Evolutionary conservation across 345 rosid genomes (phyloP).

Genomic region (Rhodamnia rubescens): DNA sequence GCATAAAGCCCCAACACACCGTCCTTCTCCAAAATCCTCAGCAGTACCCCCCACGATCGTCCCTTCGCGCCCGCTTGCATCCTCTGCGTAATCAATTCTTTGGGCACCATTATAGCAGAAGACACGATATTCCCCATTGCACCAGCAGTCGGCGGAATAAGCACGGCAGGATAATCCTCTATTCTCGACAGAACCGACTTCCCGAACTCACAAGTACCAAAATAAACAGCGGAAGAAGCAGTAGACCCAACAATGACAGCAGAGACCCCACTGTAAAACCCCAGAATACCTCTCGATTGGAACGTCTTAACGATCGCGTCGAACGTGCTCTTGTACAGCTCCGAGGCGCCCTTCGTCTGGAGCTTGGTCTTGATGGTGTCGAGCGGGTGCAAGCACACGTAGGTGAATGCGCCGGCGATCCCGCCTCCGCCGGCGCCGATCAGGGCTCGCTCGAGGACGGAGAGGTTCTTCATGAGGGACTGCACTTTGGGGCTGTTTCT

Average conservation of each 20-base stretch:
- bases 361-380: constrained; percentile 89
- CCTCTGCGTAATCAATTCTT: constrained; percentile 80
- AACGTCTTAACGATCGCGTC: constrained; percentile 74
- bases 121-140: constrained; percentile 94
- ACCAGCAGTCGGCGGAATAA: constrained; percentile 90
- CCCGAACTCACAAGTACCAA: constrained; percentile 94
- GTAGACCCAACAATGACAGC: constrained; percentile 92
- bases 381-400: constrained; percentile 73
- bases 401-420: constrained; percentile 86
- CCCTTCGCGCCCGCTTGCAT: constrained; percentile 92
- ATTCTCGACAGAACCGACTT: constrained; percentile 67
- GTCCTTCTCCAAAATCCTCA: constrained; percentile 69
- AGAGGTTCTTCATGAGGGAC: constrained; percentile 49
- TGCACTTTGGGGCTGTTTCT: constrained; percentile 31
- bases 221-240: constrained; percentile 78
- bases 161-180: constrained; percentile 48
- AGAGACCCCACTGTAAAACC: constrained; percentile 85
- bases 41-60: constrained; percentile 64
- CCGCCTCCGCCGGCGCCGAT: constrained; percentile 86
- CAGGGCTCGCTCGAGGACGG: constrained; percentile 70
- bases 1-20: constrained; percentile 85
- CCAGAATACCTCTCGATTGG: constrained; percentile 62
- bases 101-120: constrained; percentile 91
- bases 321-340: constrained; percentile 45
- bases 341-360: constrained; percentile 81